Evolutionary conservation across 176 grass and related monocot species (phyloP).

Genomic region (Phyllostachys edulis): DNA sequence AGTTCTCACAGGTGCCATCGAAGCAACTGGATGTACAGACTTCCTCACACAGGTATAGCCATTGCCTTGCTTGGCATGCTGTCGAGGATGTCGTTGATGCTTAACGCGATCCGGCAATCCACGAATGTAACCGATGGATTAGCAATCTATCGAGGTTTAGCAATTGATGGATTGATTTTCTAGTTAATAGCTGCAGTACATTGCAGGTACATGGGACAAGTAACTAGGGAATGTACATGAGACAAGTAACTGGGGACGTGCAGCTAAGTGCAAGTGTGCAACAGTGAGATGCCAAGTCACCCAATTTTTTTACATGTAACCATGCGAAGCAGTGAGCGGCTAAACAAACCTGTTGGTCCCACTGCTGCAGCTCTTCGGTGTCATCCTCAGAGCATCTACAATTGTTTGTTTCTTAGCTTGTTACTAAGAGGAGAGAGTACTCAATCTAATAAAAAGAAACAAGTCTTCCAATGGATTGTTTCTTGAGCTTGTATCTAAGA

Average conservation of each 20-base stretch:
- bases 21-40: not conserved
- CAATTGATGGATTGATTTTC: not conserved
- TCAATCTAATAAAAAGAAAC: no score
- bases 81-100: conserved; percentile 96
- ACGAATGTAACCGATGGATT: not conserved
- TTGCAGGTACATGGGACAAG: no score
- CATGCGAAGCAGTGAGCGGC: not conserved
- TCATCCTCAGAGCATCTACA: no score
- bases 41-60: conserved; percentile 63
- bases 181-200: not conserved
- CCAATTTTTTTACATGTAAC: not conserved
- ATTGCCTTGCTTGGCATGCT: conserved; percentile 85
- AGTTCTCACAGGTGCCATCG: not conserved
- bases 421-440: no score
- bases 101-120: conserved; percentile 93
- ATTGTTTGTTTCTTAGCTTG: no score
- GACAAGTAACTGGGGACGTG: no score
- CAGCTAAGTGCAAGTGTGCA: not conserved
- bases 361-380: conserved; percentile 87
- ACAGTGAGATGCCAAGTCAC: not conserved
- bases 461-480: no score
- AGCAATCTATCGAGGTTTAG: not conserved
- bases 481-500: no score
- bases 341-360: conserved; percentile 85
- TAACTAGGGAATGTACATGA: no score